These are phyloP conservation scores for Fusarium sambucinum DNA, from an alignment of 2,329 filamentous ascomycete genomes.

Conservation along the genomic window DNA sequence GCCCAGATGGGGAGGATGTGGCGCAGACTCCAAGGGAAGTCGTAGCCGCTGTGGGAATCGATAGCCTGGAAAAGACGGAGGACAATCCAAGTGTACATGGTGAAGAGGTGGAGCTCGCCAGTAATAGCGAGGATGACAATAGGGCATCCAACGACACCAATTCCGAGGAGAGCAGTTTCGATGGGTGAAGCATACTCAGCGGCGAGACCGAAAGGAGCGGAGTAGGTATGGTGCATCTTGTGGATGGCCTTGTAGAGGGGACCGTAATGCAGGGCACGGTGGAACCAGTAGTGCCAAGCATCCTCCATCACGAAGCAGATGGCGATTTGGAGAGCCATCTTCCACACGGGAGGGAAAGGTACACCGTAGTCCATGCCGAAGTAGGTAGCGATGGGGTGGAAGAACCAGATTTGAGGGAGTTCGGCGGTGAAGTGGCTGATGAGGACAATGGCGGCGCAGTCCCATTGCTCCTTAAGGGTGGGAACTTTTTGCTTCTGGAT, in stretches of 20 bases:
- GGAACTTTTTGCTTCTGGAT: slow-evolving; percentile 92
- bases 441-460: slow-evolving; percentile 92
- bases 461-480: slow-evolving; percentile 92
- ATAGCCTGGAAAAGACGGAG: slow-evolving; percentile 96
- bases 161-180: slow-evolving; percentile 93
- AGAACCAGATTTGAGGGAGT: slow-evolving; percentile 98
- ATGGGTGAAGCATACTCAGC: slow-evolving; percentile 98
- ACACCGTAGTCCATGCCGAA: slow-evolving; percentile 89
- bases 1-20: slow-evolving; percentile 99
- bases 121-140: slow-evolving; percentile 87
- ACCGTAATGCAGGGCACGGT: slow-evolving; percentile 92
- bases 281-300: slow-evolving; percentile 97
- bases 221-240: slow-evolving; percentile 99
- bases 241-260: slow-evolving; percentile 96
- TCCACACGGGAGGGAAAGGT: slow-evolving; percentile 87
- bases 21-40: slow-evolving; percentile 97
- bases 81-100: slow-evolving; percentile 98
- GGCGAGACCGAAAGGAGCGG: slow-evolving; percentile 93
- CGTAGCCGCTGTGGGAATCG: slow-evolving; percentile 96
- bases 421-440: slow-evolving; percentile 98
- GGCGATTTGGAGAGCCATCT: slow-evolving; percentile 90
- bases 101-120: slow-evolving; percentile 90
- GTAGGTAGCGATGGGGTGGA: slow-evolving; percentile 95
- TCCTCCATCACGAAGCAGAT: slow-evolving; percentile 97
- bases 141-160: slow-evolving; percentile 85